Conservation (phyloP, 2,329 filamentous ascomycete species). For the Botryosphaeria agaves region DNA sequence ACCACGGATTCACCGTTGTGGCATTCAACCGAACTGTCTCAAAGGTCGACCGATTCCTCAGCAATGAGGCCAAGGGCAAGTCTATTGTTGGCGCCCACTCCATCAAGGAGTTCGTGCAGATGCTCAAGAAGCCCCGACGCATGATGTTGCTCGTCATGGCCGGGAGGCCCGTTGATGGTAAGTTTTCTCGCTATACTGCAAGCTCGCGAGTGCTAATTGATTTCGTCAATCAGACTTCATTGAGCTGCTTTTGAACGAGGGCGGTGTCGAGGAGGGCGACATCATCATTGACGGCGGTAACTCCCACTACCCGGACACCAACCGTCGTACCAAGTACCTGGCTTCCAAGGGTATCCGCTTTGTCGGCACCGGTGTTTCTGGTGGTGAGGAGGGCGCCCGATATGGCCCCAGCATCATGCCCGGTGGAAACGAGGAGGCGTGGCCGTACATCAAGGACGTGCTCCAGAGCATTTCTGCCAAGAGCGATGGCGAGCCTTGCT, state of each 20-base stretch:
- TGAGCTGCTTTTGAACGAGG: constrained; percentile 57
- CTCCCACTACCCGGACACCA: constrained; percentile 98
- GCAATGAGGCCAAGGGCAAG: constrained; percentile 49
- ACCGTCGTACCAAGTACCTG: constrained; percentile 89
- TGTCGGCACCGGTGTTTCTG: constrained; percentile 93
- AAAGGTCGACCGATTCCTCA: constrained; percentile 65
- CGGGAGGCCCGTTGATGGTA: no score
- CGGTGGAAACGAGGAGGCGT: constrained; percentile 94
- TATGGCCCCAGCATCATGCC: constrained; percentile 98
- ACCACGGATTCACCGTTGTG: constrained; percentile 75
- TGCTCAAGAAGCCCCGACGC: constrained; percentile 92
- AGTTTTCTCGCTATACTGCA: no score
- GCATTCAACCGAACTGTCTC: constrained; percentile 97
- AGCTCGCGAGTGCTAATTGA: no score
- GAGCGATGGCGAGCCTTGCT: constrained; percentile 93
- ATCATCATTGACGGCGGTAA: constrained; percentile 99
- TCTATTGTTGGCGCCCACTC: constrained; percentile 85
- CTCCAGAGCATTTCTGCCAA: constrained; percentile 97
- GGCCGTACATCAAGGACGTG: constrained; percentile 97
- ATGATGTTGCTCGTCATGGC: constrained; percentile 99
- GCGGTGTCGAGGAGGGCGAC: constrained; percentile 64
- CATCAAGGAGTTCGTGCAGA: constrained; percentile 84
- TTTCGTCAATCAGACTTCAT: no score
- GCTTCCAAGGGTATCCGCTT: constrained; percentile 77
- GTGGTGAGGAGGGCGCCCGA: constrained; percentile 97